A percentile compares a stretch with the other conserved stretches of the same genome.
phyloP scores from a whole-genome alignment of 306 rosid species.

The Spatholobus suberectus region DNA sequence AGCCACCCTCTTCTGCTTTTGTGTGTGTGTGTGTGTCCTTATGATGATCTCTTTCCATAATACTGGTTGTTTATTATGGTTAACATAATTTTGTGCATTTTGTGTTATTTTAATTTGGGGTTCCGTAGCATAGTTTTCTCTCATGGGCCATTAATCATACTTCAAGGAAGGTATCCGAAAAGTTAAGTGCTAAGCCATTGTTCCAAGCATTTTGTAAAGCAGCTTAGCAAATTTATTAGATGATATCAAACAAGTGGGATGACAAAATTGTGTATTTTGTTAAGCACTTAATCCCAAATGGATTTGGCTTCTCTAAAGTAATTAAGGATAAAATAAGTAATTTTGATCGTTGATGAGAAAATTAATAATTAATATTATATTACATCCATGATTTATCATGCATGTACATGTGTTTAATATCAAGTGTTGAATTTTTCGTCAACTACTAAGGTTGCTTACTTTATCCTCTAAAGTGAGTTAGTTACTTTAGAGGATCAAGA shows the following conservation, averaged over 20 bases:
- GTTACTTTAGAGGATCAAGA: too few species aligned
- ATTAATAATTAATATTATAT: background rate
- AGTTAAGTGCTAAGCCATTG: background rate
- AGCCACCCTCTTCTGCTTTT: too few species aligned
- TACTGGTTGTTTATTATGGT: background rate
- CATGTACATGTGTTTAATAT: too few species aligned
- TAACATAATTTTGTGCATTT: background rate
- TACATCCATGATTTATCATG: background rate
- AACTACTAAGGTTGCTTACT: background rate
- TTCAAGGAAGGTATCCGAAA: background rate
- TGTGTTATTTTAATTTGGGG: background rate
- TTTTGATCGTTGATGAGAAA: background rate
- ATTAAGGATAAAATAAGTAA: background rate
- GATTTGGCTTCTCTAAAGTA: background rate
- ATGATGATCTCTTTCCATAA: too few species aligned
- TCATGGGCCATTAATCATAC: background rate
- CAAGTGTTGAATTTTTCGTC: background rate
- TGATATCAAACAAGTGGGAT: background rate
- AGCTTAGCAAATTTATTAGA: background rate
- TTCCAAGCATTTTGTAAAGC: background rate
- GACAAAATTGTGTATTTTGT: background rate
- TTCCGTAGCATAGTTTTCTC: background rate
- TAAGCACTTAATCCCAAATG: background rate
- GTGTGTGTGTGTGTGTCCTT: too few species aligned
- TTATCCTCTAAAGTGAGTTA: background rate